phyloP scores from a whole-genome alignment of 2,329 filamentous ascomycete species.

The Fusarium albosuccineum region DNA sequence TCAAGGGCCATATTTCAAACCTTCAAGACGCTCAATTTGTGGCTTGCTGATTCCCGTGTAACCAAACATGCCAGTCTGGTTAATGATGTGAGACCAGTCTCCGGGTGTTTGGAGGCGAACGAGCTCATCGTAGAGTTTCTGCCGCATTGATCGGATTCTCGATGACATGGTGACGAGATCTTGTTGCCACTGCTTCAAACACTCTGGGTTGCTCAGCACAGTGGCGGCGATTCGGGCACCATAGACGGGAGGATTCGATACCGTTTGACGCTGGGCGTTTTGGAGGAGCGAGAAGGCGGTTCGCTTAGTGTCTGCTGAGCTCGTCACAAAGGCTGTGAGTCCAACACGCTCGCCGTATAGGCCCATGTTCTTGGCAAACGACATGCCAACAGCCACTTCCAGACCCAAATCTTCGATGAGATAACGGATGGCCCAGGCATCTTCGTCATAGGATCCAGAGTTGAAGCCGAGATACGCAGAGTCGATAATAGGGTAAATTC shows the following conservation, averaged over 20 bases:
- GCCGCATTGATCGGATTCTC: constrained; percentile 53
- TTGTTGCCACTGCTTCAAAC: constrained; percentile 50
- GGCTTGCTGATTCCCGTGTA: constrained; percentile 62
- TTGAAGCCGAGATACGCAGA: constrained; percentile 43
- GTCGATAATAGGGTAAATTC: constrained; percentile 40
- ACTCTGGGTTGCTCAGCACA: constrained; percentile 47
- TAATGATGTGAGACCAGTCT: constrained; percentile 53
- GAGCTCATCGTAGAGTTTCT: constrained; percentile 51
- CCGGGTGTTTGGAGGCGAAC: constrained; percentile 50
- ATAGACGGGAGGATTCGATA: constrained; percentile 53
- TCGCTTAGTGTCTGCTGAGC: constrained; percentile 24
- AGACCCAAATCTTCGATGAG: constrained; percentile 50
- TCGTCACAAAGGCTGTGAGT: constrained; percentile 46
- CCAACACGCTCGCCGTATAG: constrained; percentile 56
- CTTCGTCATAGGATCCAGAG: constrained; percentile 40
- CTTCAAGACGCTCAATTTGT: constrained; percentile 57
- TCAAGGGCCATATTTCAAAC: constrained; percentile 13
- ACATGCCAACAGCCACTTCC: constrained; percentile 69
- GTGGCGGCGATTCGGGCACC: constrained; percentile 52
- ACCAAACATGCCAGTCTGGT: constrained; percentile 57
- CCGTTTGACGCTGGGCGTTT: constrained; percentile 49
- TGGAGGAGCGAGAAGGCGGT: constrained; percentile 48
- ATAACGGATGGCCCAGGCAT: constrained; percentile 41
- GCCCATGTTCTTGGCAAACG: constrained; percentile 72
- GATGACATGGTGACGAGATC: constrained; percentile 55